Conservation (phyloP, 2,329 filamentous ascomycete species). For the Phyllosticta citriasiana region DNA sequence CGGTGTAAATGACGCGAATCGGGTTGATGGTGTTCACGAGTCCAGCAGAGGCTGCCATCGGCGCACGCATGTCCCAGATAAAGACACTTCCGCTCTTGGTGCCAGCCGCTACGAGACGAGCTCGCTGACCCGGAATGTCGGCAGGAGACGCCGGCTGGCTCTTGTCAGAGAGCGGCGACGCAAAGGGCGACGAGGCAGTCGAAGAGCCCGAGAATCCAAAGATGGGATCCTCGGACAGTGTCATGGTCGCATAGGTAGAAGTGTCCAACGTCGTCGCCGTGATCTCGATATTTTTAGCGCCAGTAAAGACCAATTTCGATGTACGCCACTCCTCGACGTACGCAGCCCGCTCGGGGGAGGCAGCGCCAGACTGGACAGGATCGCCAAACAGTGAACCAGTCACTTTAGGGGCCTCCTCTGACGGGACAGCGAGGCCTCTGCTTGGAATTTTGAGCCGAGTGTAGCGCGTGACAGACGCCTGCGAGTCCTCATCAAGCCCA, state of each 20-base stretch:
- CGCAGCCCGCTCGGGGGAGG: slow-evolving; percentile 25
- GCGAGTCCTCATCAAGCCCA: slow-evolving; percentile 52
- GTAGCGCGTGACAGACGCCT: slow-evolving; percentile 46
- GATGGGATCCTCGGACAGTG: slow-evolving; percentile 68
- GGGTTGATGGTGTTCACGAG: slow-evolving; percentile 54
- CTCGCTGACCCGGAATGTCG: slow-evolving; percentile 76
- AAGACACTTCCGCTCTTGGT: slow-evolving; percentile 68
- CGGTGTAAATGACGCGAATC: slow-evolving; percentile 75
- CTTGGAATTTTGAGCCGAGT: slow-evolving; percentile 41
- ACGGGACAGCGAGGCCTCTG: neutral
- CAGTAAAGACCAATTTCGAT: slow-evolving; percentile 52
- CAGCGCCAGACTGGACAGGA: neutral
- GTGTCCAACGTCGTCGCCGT: slow-evolving; percentile 62
- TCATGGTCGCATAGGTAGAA: slow-evolving; percentile 62
- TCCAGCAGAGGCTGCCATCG: slow-evolving; percentile 44
- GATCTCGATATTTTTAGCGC: slow-evolving; percentile 51
- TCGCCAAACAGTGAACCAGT: slow-evolving; percentile 43
- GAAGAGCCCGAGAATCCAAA: slow-evolving; percentile 48
- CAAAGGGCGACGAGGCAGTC: slow-evolving; percentile 42
- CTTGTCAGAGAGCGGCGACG: slow-evolving; percentile 43
- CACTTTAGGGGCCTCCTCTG: slow-evolving; percentile 11
- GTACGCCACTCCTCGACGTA: slow-evolving; percentile 55
- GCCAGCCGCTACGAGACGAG: slow-evolving; percentile 70
- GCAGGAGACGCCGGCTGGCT: slow-evolving; percentile 33
- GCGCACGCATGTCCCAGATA: slow-evolving; percentile 74